These are phyloP conservation scores for Thozetella sp. DNA, from an alignment of 495 filamentous ascomycete genomes.

Conservation along the genomic window DNA sequence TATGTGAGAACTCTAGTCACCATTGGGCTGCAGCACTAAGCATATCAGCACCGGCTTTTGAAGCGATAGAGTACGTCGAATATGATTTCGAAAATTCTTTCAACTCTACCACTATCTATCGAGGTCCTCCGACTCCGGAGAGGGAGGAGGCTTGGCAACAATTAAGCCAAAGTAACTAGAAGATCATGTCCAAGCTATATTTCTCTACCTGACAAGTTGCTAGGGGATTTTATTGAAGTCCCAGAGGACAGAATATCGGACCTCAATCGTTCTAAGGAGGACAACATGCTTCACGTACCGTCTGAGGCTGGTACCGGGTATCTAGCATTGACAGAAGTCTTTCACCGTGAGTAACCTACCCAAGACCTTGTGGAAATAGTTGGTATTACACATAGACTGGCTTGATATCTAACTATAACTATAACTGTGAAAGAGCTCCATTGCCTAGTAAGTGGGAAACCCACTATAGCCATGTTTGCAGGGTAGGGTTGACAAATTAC, in stretches of 20 bases:
- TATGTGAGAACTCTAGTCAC: not conserved
- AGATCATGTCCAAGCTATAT: not conserved
- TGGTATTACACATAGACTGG: no score
- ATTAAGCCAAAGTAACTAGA: slow-evolving; percentile 7
- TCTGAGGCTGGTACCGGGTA: slow-evolving; percentile 5
- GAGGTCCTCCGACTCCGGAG: slow-evolving; percentile 5
- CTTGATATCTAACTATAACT: no score
- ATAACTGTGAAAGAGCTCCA: slow-evolving; percentile 1
- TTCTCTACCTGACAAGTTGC: not conserved
- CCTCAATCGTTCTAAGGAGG: slow-evolving; percentile 4
- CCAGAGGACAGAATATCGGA: not conserved
- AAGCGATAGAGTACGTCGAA: not conserved
- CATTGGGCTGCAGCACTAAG: not conserved
- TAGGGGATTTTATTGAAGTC: not conserved
- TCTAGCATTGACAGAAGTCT: slow-evolving; percentile 7
- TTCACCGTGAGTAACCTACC: slow-evolving; percentile 3
- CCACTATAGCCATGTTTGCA: not conserved
- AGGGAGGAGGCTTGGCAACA: slow-evolving; percentile 6
- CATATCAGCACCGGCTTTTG: not conserved
- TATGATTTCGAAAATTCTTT: not conserved
- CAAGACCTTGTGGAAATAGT: no score
- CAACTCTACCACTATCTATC: slow-evolving; percentile 1
- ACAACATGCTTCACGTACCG: not conserved
- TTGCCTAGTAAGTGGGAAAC: slow-evolving; percentile 7
- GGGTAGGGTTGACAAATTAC: no score